Conservation (phyloP, 345 rosid genomes). For the Hibiscus trionum region DNA sequence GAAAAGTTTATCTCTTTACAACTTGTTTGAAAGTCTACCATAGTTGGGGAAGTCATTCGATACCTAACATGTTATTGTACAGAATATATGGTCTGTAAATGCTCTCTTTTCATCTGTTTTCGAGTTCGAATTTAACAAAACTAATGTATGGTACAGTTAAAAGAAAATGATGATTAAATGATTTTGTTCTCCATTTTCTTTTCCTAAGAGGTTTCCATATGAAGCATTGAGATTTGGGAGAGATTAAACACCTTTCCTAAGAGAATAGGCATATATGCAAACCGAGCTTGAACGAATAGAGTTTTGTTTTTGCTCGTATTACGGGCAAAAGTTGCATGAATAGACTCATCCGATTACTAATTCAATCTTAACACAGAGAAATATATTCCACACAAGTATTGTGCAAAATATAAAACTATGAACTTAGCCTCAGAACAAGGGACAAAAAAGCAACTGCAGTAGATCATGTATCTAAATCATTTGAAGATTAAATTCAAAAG, state of each 20-base stretch:
- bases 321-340: neutral
- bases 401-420: slow-evolving; percentile 12
- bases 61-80: neutral
- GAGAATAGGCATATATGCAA: neutral
- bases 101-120: neutral
- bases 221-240: too few species aligned
- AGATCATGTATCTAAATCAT: slow-evolving; percentile 8
- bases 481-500: slow-evolving; percentile 44
- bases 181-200: neutral
- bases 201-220: neutral
- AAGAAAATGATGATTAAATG: neutral
- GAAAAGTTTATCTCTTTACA: too few species aligned
- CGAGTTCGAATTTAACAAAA: neutral
- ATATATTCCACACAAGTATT: slow-evolving; percentile 12
- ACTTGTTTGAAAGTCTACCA: neutral
- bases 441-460: neutral
- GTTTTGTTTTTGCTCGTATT: neutral
- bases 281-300: neutral
- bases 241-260: neutral
- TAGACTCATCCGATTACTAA: neutral
- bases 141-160: neutral
- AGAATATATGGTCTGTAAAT: neutral
- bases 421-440: slow-evolving; percentile 2
- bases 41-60: neutral
- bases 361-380: neutral